These are phyloP conservation scores for Hirsutella minnesotensis DNA, from an alignment of 2,329 filamentous ascomycete species.

Conservation along the genomic window DNA sequence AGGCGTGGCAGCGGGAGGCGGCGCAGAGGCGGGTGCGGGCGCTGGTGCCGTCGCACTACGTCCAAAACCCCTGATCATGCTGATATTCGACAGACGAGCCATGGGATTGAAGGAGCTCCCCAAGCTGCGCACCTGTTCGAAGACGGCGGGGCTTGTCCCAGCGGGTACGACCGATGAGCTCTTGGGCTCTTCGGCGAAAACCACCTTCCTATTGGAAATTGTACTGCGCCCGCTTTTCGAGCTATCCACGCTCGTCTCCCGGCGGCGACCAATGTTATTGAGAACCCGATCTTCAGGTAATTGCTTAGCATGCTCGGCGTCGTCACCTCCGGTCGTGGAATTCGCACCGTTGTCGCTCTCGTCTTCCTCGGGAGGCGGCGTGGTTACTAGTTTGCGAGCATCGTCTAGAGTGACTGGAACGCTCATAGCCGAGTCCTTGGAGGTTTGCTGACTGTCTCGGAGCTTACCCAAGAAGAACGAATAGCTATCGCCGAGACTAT, in stretches of 20 bases:
- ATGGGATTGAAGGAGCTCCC: constrained; percentile 75
- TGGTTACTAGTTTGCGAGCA: constrained; percentile 76
- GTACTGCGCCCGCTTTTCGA: constrained; percentile 51
- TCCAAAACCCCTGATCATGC: constrained; percentile 65
- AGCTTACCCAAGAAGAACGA: constrained; percentile 85
- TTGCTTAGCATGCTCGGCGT: constrained; percentile 18
- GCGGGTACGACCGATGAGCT: constrained; percentile 1
- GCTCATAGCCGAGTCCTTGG: constrained; percentile 32
- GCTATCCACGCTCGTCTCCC: constrained; percentile 72
- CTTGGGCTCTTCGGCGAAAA: constrained; percentile 32
- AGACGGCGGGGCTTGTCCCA: constrained; percentile 40
- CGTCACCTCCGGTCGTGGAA: constrained; percentile 25
- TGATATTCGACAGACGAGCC: constrained; percentile 62
- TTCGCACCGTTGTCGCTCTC: constrained; percentile 37
- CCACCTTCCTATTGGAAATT: constrained; percentile 46
- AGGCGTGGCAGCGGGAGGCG: constrained; percentile 7
- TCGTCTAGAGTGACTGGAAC: constrained; percentile 89
- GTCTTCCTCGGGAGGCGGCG: constrained; percentile 52
- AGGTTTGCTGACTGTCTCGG: constrained; percentile 51
- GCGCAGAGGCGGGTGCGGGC: not conserved
- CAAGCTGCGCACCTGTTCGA: constrained; percentile 73
- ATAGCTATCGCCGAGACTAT: constrained; percentile 81
- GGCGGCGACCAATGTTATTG: constrained; percentile 58
- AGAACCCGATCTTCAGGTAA: constrained; percentile 52
- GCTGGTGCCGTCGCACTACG: constrained; percentile 31